Conservation (phyloP, 2,329 filamentous ascomycete species). For the Didymella segeticola region DNA sequence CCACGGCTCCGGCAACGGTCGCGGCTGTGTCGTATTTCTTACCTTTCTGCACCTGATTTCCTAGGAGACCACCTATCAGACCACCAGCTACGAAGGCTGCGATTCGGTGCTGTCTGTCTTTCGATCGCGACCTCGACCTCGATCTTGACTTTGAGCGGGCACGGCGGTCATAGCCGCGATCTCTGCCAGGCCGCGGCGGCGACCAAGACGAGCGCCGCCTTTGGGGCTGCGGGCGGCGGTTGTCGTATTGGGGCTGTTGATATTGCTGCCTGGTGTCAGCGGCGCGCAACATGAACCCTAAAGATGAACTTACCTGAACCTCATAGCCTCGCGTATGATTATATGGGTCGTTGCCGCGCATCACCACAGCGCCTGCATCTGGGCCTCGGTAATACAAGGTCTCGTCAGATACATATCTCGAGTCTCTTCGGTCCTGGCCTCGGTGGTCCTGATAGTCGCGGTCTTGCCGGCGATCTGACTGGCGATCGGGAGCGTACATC, state of each 20-base stretch:
- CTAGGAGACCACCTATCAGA: slow-evolving; percentile 43
- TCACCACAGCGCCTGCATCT: slow-evolving; percentile 22
- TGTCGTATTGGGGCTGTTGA: slow-evolving; percentile 12
- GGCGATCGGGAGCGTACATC: slow-evolving; percentile 30
- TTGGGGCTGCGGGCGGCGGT: slow-evolving; percentile 24
- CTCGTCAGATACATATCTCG: slow-evolving; percentile 26
- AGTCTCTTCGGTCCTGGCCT: slow-evolving; percentile 15
- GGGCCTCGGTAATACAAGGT: slow-evolving; percentile 22
- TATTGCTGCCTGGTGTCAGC: slow-evolving; percentile 19
- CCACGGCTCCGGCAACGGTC: slow-evolving; percentile 44
- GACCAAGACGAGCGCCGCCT: slow-evolving; percentile 39
- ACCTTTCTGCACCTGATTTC: slow-evolving; percentile 31
- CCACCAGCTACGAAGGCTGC: slow-evolving; percentile 42
- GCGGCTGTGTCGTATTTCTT: slow-evolving; percentile 39
- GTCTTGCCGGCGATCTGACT: slow-evolving; percentile 19
- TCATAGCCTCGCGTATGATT: slow-evolving; percentile 20
- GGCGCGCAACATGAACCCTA: neutral
- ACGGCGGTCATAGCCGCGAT: slow-evolving; percentile 20
- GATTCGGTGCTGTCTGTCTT: slow-evolving; percentile 30
- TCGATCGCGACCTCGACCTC: slow-evolving; percentile 27
- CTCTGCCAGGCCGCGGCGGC: slow-evolving; percentile 30
- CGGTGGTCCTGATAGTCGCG: slow-evolving; percentile 18
- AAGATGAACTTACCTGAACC: slow-evolving; percentile 25
- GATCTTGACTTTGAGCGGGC: slow-evolving; percentile 18
- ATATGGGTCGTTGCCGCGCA: slow-evolving; percentile 21